Evolutionary conservation across 2,329 filamentous ascomycete species (phyloP).

Genomic region (Curvularia eragrostidis): DNA sequence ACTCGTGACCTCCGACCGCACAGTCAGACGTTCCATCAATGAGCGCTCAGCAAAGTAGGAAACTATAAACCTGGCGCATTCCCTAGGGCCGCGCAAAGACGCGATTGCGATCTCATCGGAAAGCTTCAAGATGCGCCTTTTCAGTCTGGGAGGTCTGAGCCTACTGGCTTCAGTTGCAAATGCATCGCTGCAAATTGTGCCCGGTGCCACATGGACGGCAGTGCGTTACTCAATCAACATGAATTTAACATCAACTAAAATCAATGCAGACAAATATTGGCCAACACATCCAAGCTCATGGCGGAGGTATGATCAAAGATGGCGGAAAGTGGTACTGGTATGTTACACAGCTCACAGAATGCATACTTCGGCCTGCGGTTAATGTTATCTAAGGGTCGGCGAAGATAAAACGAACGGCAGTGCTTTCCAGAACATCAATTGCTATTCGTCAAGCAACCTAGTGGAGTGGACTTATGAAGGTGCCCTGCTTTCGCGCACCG

Average conservation of each 20-base stretch:
- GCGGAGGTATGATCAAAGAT: conserved; percentile 67
- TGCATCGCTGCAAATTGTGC: conserved; percentile 49
- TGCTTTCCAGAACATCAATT: conserved; percentile 70
- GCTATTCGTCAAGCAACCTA: conserved; percentile 69
- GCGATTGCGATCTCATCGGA: not conserved
- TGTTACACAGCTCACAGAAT: not conserved
- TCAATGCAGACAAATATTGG: conserved; percentile 50
- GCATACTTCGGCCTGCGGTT: not conserved
- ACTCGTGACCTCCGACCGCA: conserved; percentile 20
- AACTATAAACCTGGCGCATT: not conserved
- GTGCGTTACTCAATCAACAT: conserved; percentile 21
- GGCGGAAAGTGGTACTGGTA: conserved; percentile 65
- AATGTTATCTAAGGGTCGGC: conserved; percentile 59
- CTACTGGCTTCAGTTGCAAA: conserved; percentile 29
- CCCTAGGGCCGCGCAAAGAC: too few species aligned
- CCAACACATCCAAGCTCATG: conserved; percentile 70
- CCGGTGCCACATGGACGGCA: conserved; percentile 51
- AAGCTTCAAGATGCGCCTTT: conserved; percentile 30
- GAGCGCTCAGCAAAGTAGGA: not conserved
- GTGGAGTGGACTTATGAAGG: conserved; percentile 69
- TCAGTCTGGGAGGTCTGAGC: conserved; percentile 16
- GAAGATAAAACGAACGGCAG: conserved; percentile 72
- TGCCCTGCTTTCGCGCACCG: conserved; percentile 62
- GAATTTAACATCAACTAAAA: conserved; percentile 8
- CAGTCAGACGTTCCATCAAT: conserved; percentile 18